These are phyloP conservation scores for Verticillium zaregamsianum DNA, from an alignment of 2,329 filamentous ascomycete species.

Conservation along the genomic window DNA sequence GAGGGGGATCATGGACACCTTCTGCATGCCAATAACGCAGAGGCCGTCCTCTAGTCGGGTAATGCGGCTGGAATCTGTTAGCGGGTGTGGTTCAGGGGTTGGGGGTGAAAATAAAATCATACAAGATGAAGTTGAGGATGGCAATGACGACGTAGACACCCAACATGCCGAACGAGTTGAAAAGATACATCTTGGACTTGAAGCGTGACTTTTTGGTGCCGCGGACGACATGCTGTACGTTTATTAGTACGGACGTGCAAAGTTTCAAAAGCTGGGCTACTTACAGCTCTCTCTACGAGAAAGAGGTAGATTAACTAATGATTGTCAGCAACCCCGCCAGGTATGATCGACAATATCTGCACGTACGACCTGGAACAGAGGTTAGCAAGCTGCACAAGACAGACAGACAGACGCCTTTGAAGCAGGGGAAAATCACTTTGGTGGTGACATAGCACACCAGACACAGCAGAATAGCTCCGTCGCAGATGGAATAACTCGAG, in stretches of 20 bases:
- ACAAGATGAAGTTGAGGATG: slow-evolving; percentile 59
- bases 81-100: not conserved
- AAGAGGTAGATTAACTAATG: slow-evolving; percentile 57
- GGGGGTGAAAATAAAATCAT: slow-evolving; percentile 18
- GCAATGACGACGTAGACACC: slow-evolving; percentile 43
- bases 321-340: not conserved
- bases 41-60: slow-evolving; percentile 48
- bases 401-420: not conserved
- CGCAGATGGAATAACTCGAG: slow-evolving; percentile 44
- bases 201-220: slow-evolving; percentile 45
- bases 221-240: slow-evolving; percentile 50
- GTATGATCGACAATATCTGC: not conserved
- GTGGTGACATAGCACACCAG: slow-evolving; percentile 59
- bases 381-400: not conserved
- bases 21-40: slow-evolving; percentile 60
- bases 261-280: slow-evolving; percentile 17
- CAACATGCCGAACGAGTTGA: slow-evolving; percentile 56
- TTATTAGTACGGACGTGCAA: slow-evolving; percentile 5
- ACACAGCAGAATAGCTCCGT: slow-evolving; percentile 56
- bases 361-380: slow-evolving; percentile 25
- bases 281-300: slow-evolving; percentile 58
- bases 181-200: slow-evolving; percentile 53
- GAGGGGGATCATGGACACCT: slow-evolving; percentile 54
- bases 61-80: slow-evolving; percentile 42
- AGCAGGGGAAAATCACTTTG: slow-evolving; percentile 40